Percentiles rank a stretch among this genome's conserved stretches.
phyloP scores from a whole-genome alignment of 1,284 basidiomycete genomes.

The Coniophora puteana region DNA sequence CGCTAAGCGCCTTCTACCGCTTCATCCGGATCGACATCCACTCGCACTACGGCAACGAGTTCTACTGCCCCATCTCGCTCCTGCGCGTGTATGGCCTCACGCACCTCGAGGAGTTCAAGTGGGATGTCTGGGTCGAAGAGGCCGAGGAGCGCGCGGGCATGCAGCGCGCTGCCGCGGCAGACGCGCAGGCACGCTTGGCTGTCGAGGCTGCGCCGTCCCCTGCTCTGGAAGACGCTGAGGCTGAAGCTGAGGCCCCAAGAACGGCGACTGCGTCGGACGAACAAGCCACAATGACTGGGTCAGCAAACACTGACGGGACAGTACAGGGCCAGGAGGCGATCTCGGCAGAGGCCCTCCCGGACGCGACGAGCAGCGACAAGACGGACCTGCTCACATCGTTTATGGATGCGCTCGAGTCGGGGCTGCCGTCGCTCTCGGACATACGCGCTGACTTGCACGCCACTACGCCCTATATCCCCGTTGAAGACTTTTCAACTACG shows the following conservation, averaged over 20 bases:
- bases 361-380: no score
- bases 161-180: conserved; percentile 17
- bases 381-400: no score
- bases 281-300: background rate
- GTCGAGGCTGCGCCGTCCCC: no score
- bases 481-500: no score
- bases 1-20: conserved; percentile 80
- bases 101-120: conserved; percentile 94
- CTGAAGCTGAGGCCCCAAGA: no score
- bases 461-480: no score
- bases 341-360: no score
- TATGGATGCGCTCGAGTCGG: background rate
- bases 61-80: conserved; percentile 93
- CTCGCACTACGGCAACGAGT: conserved; percentile 93
- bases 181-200: no score
- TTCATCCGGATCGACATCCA: conserved; percentile 95
- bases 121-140: conserved; percentile 70
- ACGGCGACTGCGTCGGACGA: background rate
- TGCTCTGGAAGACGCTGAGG: no score
- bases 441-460: no score
- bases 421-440: no score
- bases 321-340: no score
- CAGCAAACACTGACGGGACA: background rate
- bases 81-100: conserved; percentile 95
- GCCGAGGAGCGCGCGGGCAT: conserved; percentile 50